Percentiles rank a stretch among this genome's conserved stretches.
These are phyloP conservation scores for Discostella stelligeroides DNA, from an alignment of 108 stramenopile species.

Conservation along the genomic window DNA sequence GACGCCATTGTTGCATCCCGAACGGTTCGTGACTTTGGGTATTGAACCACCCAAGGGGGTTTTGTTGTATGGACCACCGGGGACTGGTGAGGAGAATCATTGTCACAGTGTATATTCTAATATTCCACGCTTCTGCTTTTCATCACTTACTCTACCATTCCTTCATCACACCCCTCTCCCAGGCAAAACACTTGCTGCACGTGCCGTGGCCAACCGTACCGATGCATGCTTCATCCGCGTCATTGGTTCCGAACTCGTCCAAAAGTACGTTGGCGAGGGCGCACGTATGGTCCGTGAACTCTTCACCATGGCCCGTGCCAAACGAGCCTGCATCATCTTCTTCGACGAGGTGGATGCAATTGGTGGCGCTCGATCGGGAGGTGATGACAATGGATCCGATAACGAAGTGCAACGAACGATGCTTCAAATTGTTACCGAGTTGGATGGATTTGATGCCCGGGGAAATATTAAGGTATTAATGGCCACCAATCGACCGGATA, in stretches of 20 bases:
- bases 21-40: constrained; percentile 95
- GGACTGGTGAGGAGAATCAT: constrained; percentile 69
- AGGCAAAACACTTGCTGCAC: constrained; percentile 93
- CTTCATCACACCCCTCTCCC: background rate
- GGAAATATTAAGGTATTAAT: constrained; percentile 99
- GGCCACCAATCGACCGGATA: constrained; percentile 98
- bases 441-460: constrained; percentile 97
- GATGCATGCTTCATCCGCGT: constrained; percentile 99
- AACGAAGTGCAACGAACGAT: constrained; percentile 98
- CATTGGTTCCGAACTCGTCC: constrained; percentile 95
- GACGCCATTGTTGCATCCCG: constrained; percentile 93
- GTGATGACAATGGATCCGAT: constrained; percentile 90
- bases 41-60: constrained; percentile 99
- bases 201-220: constrained; percentile 96
- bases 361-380: constrained; percentile 84
- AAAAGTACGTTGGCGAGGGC: constrained; percentile 98
- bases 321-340: constrained; percentile 96
- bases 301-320: constrained; percentile 98
- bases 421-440: constrained; percentile 98
- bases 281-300: constrained; percentile 99
- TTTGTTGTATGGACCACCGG: constrained; percentile 94
- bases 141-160: background rate
- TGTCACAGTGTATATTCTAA: too few species aligned
- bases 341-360: constrained; percentile 97
- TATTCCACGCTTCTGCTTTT: background rate